Conservation (phyloP, 176 grass and related monocot species). For the Bonia amplexicaulis region DNA sequence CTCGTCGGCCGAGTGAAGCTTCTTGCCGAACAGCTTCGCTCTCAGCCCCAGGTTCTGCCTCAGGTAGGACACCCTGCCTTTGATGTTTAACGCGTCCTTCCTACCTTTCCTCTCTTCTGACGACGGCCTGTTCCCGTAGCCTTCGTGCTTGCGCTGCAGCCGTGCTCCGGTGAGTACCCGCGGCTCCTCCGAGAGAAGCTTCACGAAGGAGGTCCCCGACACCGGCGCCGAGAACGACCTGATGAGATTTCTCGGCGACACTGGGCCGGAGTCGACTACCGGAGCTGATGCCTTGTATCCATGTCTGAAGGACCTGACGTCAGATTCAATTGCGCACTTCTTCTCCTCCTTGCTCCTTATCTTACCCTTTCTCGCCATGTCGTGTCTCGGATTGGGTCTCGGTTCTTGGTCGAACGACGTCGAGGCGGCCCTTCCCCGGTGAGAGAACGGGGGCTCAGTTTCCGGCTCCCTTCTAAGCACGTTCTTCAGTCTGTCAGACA, state of each 20-base stretch:
- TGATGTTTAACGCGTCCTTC: slow-evolving; percentile 64
- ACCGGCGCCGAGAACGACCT: slow-evolving; percentile 92
- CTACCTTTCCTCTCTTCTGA: slow-evolving; percentile 54
- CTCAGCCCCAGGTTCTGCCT: slow-evolving; percentile 66
- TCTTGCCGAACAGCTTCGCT: slow-evolving; percentile 79
- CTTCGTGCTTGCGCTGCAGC: slow-evolving; percentile 55
- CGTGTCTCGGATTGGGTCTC: slow-evolving; percentile 35
- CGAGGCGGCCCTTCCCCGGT: slow-evolving; percentile 21
- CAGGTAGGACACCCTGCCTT: slow-evolving; percentile 67
- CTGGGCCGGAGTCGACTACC: slow-evolving; percentile 8
- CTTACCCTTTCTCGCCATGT: slow-evolving; percentile 38
- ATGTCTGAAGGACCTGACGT: slow-evolving; percentile 45
- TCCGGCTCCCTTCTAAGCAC: slow-evolving; percentile 57
- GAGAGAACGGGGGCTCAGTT: slow-evolving; percentile 19
- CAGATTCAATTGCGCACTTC: slow-evolving; percentile 36
- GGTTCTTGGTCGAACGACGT: slow-evolving; percentile 44
- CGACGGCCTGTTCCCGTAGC: slow-evolving; percentile 17
- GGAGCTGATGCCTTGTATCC: slow-evolving; percentile 16
- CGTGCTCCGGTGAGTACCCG: slow-evolving; percentile 36
- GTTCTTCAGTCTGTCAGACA: slow-evolving; percentile 70
- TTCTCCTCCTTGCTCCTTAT: slow-evolving; percentile 56
- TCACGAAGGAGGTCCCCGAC: slow-evolving; percentile 70
- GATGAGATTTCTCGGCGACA: slow-evolving; percentile 65
- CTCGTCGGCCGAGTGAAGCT: slow-evolving; percentile 52
- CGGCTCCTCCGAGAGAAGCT: slow-evolving; percentile 73